Percentiles rank a stretch among this genome's conserved stretches.
phyloP scores from a whole-genome alignment of 495 filamentous ascomycete genomes.

The Geoglossum glabrum region DNA sequence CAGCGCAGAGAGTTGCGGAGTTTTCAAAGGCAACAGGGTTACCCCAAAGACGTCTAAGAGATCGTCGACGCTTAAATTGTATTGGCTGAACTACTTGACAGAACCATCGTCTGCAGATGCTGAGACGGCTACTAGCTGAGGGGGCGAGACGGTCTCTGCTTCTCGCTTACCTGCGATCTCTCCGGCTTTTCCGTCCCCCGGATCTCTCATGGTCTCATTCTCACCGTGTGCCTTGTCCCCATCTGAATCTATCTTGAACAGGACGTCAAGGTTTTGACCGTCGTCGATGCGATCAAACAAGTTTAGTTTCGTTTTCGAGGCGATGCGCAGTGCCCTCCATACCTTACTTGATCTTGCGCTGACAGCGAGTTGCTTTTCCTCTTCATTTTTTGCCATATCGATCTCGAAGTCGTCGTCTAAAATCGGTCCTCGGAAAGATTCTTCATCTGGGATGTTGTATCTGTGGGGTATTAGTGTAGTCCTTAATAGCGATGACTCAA shows the following conservation, averaged over 20 bases:
- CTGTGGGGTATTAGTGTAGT: conserved; percentile 13
- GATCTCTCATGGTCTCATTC: neutral
- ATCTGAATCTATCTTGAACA: conserved; percentile 1
- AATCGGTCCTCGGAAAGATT: conserved; percentile 33
- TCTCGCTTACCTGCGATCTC: neutral
- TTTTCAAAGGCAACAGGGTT: neutral
- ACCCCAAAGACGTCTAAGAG: neutral
- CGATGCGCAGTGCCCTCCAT: conserved; percentile 71
- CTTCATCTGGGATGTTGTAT: conserved; percentile 29
- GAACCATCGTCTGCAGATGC: neutral
- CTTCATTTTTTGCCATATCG: conserved; percentile 51
- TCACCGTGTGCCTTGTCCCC: neutral
- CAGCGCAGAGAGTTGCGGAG: neutral
- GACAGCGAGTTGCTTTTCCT: conserved; percentile 42
- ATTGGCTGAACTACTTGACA: conserved; percentile 1
- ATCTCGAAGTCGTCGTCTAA: conserved; percentile 59
- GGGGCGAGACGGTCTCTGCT: neutral
- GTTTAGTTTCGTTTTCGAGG: conserved; percentile 46
- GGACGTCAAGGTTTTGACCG: neutral
- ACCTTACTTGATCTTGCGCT: conserved; percentile 64
- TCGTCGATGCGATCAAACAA: conserved; percentile 36
- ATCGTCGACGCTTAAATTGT: neutral
- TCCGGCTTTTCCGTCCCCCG: neutral
- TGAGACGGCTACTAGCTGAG: neutral
- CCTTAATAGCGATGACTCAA: neutral